Evolutionary conservation across 148 eudicot species (phyloP).

Genomic region (Diospyros lotus): DNA sequence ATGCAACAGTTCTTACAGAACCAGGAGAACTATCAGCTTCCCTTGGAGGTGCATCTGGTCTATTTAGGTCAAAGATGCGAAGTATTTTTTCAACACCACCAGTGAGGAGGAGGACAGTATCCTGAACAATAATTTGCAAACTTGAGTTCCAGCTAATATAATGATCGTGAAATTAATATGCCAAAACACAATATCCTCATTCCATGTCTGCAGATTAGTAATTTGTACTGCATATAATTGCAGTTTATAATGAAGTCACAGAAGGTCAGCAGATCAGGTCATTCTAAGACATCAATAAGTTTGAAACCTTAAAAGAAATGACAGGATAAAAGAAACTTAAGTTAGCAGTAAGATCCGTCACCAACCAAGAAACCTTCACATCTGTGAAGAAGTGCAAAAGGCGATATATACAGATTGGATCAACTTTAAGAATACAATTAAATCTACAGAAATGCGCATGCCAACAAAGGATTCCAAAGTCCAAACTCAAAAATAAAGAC

Average conservation of each 20-base stretch:
- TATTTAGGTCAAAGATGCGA: conserved; percentile 83
- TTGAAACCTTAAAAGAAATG: background rate
- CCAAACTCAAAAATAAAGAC: background rate
- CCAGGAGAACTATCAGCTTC: conserved; percentile 93
- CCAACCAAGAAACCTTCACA: background rate
- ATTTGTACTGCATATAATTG: background rate
- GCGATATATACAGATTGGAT: background rate
- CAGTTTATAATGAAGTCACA: background rate
- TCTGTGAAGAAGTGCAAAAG: background rate
- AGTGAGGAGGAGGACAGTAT: conserved; percentile 60
- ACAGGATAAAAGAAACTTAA: conserved; percentile 2
- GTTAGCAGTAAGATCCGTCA: background rate
- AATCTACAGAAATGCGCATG: background rate
- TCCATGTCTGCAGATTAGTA: background rate
- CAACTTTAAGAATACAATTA: background rate
- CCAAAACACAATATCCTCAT: background rate
- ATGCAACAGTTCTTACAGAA: conserved; percentile 85
- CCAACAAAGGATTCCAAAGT: background rate
- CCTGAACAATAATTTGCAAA: conserved; percentile 35
- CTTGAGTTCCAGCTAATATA: background rate
- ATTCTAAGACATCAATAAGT: background rate
- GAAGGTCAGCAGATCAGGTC: background rate
- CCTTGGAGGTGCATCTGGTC: conserved; percentile 83
- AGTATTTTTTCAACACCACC: conserved; percentile 92
- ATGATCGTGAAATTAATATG: background rate